Evolutionary conservation across 371 early-diverging fungal species (phyloP).

Genomic region (Mortierella sp.): DNA sequence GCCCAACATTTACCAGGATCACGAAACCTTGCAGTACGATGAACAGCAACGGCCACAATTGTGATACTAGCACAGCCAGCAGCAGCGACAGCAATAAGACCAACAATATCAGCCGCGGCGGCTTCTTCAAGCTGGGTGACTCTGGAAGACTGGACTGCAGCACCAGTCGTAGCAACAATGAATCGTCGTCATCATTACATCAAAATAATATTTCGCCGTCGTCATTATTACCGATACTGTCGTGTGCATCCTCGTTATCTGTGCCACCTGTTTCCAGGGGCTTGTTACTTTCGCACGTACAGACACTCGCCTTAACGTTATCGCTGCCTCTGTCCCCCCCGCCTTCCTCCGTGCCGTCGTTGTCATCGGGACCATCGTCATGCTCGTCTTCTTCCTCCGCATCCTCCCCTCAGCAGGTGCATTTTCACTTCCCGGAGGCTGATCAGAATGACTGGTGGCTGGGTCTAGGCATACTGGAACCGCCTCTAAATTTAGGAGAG

Average conservation of each 20-base stretch:
- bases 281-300: not conserved
- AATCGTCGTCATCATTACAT: slow-evolving; percentile 8
- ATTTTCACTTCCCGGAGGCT: slow-evolving; percentile 9
- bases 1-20: slow-evolving; percentile 36
- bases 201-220: slow-evolving; percentile 3
- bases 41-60: not conserved
- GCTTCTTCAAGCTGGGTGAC: slow-evolving; percentile 3
- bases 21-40: slow-evolving; percentile 8
- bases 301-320: slow-evolving; percentile 8
- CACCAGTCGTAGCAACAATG: not conserved
- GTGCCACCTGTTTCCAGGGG: not conserved
- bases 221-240: too few relatives aligned
- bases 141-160: slow-evolving; percentile 1
- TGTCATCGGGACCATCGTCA: slow-evolving; percentile 17
- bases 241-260: not conserved
- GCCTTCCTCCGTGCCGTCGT: slow-evolving; percentile 18
- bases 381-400: slow-evolving; percentile 3
- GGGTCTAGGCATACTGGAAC: not conserved
- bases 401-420: slow-evolving; percentile 10
- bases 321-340: slow-evolving; percentile 20
- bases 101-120: slow-evolving; percentile 1
- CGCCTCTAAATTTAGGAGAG: not conserved
- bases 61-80: not conserved
- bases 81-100: not conserved
- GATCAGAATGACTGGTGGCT: slow-evolving; percentile 21